These are phyloP conservation scores for Rhamnella rubrinervis DNA, from an alignment of 331 rosid genomes.

Conservation along the genomic window DNA sequence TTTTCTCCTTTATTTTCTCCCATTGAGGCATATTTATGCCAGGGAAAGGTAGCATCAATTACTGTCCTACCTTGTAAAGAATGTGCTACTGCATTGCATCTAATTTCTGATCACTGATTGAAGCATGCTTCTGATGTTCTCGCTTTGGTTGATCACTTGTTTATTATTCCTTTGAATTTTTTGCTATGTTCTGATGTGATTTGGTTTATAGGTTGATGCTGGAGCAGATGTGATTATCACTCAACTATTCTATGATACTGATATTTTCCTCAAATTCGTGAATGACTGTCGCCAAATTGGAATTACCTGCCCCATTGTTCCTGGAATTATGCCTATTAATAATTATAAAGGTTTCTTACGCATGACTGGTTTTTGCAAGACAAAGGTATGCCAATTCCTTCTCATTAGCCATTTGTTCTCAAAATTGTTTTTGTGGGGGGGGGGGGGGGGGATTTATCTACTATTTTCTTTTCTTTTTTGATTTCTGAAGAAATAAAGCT, in stretches of 20 bases:
- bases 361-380: constrained; percentile 98
- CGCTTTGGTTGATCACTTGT: too few species aligned
- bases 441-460: too few species aligned
- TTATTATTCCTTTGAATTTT: not conserved
- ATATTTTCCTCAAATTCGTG: constrained; percentile 86
- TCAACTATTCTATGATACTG: constrained; percentile 89
- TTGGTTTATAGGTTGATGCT: constrained; percentile 63
- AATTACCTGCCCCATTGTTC: constrained; percentile 91
- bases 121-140: too few species aligned
- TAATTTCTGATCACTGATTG: too few species aligned
- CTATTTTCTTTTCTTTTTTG: too few species aligned
- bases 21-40: too few species aligned
- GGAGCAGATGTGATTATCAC: constrained; percentile 94
- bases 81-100: too few species aligned
- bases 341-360: constrained; percentile 93
- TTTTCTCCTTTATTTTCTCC: too few species aligned
- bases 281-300: constrained; percentile 98
- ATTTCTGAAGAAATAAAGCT: too few species aligned
- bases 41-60: too few species aligned
- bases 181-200: constrained; percentile 19
- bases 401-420: not conserved
- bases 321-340: constrained; percentile 97
- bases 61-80: too few species aligned
- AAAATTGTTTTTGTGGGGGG: too few species aligned
- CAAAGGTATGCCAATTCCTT: constrained; percentile 53